Evolutionary conservation across 192 early-diverging fungal genomes (phyloP).

Genomic region (Linnemannia elongata): DNA sequence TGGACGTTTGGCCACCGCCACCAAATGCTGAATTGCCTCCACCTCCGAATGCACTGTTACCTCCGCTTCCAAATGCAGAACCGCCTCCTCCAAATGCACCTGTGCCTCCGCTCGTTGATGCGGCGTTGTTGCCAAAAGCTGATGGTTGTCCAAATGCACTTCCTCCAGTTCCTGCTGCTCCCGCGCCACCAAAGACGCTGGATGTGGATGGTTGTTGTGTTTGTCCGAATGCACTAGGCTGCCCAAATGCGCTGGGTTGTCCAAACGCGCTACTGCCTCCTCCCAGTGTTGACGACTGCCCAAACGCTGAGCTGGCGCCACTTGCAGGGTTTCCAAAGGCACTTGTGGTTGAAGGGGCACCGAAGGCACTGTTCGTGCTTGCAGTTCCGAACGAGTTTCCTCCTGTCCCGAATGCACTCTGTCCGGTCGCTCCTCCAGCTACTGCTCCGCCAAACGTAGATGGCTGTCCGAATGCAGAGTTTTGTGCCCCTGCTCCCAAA

Average conservation of each 20-base stretch:
- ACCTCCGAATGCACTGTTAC: too few species aligned
- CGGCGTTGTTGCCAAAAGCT: conserved; percentile 8
- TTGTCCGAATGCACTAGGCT: not conserved
- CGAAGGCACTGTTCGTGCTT: not conserved
- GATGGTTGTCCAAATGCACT: conserved; percentile 19
- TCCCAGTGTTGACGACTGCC: conserved; percentile 42
- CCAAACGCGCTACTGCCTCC: conserved; percentile 10
- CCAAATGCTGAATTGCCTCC: too few species aligned
- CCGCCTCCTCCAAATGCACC: conserved; percentile 12
- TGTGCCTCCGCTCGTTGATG: not conserved
- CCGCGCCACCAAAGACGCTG: conserved; percentile 10
- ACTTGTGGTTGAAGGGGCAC: not conserved
- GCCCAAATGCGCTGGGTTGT: conserved; percentile 1
- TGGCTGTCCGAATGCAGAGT: conserved; percentile 41
- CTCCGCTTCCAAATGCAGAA: not conserved
- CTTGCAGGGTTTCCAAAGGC: not conserved
- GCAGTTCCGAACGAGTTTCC: not conserved
- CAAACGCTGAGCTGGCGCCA: conserved; percentile 22
- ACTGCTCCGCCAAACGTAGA: conserved; percentile 13
- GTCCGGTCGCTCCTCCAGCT: not conserved
- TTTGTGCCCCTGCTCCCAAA: conserved; percentile 44
- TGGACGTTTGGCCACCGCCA: not conserved
- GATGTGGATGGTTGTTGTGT: not conserved
- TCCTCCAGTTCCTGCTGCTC: conserved; percentile 23
- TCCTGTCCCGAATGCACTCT: conserved; percentile 17